Evolutionary conservation across 768 basidiomycete genomes (phyloP).

Genomic region (Krasilnikovozyma curviuscula): DNA sequence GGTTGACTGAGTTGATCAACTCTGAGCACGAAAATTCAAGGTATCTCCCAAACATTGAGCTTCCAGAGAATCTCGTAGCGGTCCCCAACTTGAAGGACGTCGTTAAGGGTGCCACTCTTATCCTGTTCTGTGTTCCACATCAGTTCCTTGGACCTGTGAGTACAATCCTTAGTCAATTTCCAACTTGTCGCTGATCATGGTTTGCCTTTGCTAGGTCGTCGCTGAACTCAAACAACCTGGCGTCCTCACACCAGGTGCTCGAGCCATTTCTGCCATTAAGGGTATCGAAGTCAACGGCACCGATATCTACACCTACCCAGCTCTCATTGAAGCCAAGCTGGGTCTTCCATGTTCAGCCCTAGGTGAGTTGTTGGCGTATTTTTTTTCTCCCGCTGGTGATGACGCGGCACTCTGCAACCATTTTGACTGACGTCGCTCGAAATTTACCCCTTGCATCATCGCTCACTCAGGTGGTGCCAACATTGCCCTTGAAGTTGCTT

Average conservation of each 20-base stretch:
- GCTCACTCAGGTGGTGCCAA: slow-evolving; percentile 26
- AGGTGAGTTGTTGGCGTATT: slow-evolving; percentile 10
- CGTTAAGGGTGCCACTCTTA: slow-evolving; percentile 29
- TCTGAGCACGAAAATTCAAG: slow-evolving; percentile 10
- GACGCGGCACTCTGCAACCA: no score
- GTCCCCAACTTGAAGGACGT: slow-evolving; percentile 29
- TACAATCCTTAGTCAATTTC: not conserved
- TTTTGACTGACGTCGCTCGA: not conserved
- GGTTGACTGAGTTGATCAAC: slow-evolving; percentile 12
- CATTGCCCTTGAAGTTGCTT: slow-evolving; percentile 25
- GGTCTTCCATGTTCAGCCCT: slow-evolving; percentile 29
- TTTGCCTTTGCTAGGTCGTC: slow-evolving; percentile 4
- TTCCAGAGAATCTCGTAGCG: slow-evolving; percentile 30
- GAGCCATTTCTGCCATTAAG: slow-evolving; percentile 32
- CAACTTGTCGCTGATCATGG: not conserved
- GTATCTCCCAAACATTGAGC: slow-evolving; percentile 23
- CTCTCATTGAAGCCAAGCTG: slow-evolving; percentile 28
- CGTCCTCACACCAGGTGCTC: slow-evolving; percentile 22
- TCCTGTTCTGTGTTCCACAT: slow-evolving; percentile 33
- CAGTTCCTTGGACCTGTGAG: slow-evolving; percentile 18
- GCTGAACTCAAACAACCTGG: slow-evolving; percentile 12
- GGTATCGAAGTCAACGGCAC: slow-evolving; percentile 30
- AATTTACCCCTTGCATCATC: not conserved
- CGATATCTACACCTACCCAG: slow-evolving; percentile 31
- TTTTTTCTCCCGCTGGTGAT: not conserved